A percentile compares a stretch with the other conserved stretches of the same genome.
These are phyloP conservation scores for Aspergillus proliferans DNA, from an alignment of 2,329 filamentous ascomycete genomes.

Conservation along the genomic window DNA sequence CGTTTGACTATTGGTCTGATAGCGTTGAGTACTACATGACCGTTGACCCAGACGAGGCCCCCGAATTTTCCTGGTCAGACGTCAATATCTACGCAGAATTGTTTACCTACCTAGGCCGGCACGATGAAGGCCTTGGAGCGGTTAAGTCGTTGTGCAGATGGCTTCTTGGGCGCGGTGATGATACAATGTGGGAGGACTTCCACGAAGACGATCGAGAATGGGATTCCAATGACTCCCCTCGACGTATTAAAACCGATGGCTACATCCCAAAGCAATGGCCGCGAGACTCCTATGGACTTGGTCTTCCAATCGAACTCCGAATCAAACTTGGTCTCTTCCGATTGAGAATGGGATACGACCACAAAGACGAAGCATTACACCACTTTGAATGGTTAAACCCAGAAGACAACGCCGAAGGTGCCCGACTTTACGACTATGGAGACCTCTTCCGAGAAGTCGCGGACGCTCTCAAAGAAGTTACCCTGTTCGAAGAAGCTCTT, in stretches of 20 bases:
- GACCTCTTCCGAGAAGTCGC: constrained; percentile 73
- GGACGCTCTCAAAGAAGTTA: constrained; percentile 50
- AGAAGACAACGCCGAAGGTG: constrained; percentile 46
- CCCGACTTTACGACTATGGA: constrained; percentile 58
- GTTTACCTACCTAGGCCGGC: constrained; percentile 59
- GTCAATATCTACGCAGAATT: constrained; percentile 80
- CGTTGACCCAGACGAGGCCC: constrained; percentile 38
- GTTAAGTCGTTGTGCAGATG: constrained; percentile 71
- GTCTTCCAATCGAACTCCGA: constrained; percentile 73
- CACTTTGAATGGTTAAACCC: constrained; percentile 68
- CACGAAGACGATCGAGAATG: constrained; percentile 80
- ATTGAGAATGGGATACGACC: constrained; percentile 59
- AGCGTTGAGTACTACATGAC: constrained; percentile 46
- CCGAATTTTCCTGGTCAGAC: constrained; percentile 66
- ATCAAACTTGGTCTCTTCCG: constrained; percentile 79
- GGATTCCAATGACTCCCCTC: constrained; percentile 64
- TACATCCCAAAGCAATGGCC: constrained; percentile 55
- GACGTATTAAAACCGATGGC: constrained; percentile 56
- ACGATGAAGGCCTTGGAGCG: constrained; percentile 59
- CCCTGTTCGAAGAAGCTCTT: constrained; percentile 50
- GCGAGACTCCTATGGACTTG: constrained; percentile 59
- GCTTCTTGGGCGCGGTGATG: constrained; percentile 68
- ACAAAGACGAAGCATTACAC: constrained; percentile 62
- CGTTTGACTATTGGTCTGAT: constrained; percentile 47
- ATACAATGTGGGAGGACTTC: constrained; percentile 70